Evolutionary conservation across 2,329 filamentous ascomycete species (phyloP).

Genomic region (Fusarium liriodendri): DNA sequence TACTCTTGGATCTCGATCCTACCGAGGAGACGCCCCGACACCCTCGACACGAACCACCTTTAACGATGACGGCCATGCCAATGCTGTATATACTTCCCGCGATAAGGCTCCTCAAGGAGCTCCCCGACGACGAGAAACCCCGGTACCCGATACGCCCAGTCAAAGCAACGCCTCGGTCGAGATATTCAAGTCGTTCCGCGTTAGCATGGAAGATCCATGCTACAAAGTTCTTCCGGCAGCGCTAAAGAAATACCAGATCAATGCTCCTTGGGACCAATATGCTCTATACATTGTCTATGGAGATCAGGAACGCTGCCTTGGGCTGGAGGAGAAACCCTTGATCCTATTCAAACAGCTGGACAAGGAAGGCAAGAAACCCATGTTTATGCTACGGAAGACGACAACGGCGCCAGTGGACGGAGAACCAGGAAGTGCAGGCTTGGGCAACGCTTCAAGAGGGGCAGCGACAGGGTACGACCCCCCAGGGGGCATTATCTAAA

Average conservation of each 20-base stretch:
- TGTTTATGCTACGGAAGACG: conserved; percentile 94
- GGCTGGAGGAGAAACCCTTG: conserved; percentile 90
- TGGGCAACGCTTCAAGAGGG: conserved; percentile 59
- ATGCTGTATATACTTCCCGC: conserved; percentile 42
- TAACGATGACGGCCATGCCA: conserved; percentile 58
- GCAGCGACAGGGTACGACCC: conserved; percentile 64
- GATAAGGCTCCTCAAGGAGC: conserved; percentile 50
- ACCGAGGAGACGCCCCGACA: conserved; percentile 67
- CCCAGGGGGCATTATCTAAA: conserved; percentile 69
- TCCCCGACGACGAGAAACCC: conserved; percentile 70
- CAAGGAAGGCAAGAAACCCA: conserved; percentile 96
- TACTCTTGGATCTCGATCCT: conserved; percentile 71
- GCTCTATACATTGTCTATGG: conserved; percentile 98
- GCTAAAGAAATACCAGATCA: conserved; percentile 98
- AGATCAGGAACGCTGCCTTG: conserved; percentile 95
- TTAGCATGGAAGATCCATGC: conserved; percentile 97
- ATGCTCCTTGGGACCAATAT: conserved; percentile 97
- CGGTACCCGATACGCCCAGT: conserved; percentile 70
- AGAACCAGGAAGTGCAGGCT: conserved; percentile 65
- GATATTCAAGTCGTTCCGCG: conserved; percentile 98
- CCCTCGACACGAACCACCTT: conserved; percentile 67
- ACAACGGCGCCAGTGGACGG: conserved; percentile 65
- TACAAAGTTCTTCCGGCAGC: conserved; percentile 96
- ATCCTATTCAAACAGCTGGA: conserved; percentile 98
- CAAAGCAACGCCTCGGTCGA: conserved; percentile 77